phyloP scores from a whole-genome alignment of 2,329 filamentous ascomycete species.

The Aspergillus tanneri region DNA sequence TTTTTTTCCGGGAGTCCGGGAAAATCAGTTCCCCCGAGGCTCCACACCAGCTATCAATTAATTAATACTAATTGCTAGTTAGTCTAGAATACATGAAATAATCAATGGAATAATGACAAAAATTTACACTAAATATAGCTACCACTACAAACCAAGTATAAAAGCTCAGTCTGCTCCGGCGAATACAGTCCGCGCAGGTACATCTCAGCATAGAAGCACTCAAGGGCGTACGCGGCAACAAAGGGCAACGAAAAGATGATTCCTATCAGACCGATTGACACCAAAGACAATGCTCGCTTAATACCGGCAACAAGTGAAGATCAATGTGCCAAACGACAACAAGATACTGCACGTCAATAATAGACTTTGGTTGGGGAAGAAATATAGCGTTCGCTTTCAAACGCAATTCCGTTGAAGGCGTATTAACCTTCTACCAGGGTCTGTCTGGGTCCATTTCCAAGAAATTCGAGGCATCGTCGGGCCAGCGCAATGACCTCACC shows the following conservation, averaged over 20 bases:
- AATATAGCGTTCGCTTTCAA: conserved; percentile 6
- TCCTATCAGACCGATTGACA: conserved; percentile 32
- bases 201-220: conserved; percentile 20
- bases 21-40: conserved; percentile 9
- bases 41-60: not conserved
- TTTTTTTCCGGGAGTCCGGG: conserved; percentile 9
- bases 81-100: not conserved
- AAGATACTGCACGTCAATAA: conserved; percentile 13
- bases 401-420: conserved; percentile 4
- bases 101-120: not conserved
- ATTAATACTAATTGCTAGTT: no score
- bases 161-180: conserved; percentile 23
- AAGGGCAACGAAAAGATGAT: conserved; percentile 1
- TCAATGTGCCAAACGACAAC: conserved; percentile 15
- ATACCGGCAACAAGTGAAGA: conserved; percentile 26
- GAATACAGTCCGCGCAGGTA: conserved; percentile 30
- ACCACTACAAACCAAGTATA: conserved; percentile 24
- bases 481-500: conserved; percentile 90
- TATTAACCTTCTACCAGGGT: conserved; percentile 73
- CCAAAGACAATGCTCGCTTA: conserved; percentile 35
- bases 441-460: conserved; percentile 73
- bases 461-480: conserved; percentile 81
- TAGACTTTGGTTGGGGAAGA: conserved; percentile 8
- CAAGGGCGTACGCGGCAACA: conserved; percentile 14
- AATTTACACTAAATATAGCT: conserved; percentile 18